phyloP scores from a whole-genome alignment of 2,329 filamentous ascomycete species.

The Fusarium sp. region DNA sequence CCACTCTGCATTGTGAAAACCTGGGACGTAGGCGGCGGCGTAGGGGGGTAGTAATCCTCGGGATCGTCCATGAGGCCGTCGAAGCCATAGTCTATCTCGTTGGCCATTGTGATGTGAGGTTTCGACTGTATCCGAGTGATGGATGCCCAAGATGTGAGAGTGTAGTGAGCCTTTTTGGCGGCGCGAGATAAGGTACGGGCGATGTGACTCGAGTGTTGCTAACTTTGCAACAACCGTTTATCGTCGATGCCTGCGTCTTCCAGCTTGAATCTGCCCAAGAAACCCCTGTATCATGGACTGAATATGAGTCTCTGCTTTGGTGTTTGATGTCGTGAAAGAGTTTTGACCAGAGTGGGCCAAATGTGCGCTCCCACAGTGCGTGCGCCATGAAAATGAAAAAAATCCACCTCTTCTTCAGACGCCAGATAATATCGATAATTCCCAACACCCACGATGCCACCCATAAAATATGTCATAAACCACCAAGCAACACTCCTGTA shows the following conservation, averaged over 20 bases:
- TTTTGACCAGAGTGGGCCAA: slow-evolving; percentile 45
- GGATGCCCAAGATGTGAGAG: slow-evolving; percentile 8
- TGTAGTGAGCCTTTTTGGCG: slow-evolving; percentile 1
- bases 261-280: not conserved
- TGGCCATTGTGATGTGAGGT: slow-evolving; percentile 42
- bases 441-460: not conserved
- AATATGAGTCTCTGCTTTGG: slow-evolving; percentile 11
- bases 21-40: slow-evolving; percentile 79
- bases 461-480: not conserved
- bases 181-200: not conserved
- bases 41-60: slow-evolving; percentile 81
- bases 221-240: not conserved
- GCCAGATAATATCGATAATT: not conserved
- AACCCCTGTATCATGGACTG: not conserved
- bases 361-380: slow-evolving; percentile 45
- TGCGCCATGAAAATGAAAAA: slow-evolving; percentile 14
- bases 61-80: slow-evolving; percentile 82
- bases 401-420: not conserved
- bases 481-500: not conserved
- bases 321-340: slow-evolving; percentile 41
- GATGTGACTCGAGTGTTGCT: not conserved
- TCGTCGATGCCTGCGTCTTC: not conserved
- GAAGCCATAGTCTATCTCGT: slow-evolving; percentile 53
- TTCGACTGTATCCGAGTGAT: slow-evolving; percentile 6
- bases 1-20: slow-evolving; percentile 78